Percentiles rank a stretch among this genome's conserved stretches.
These are phyloP conservation scores for Zizania palustris DNA, from an alignment of 202 grass and related monocot species.

Conservation along the genomic window DNA sequence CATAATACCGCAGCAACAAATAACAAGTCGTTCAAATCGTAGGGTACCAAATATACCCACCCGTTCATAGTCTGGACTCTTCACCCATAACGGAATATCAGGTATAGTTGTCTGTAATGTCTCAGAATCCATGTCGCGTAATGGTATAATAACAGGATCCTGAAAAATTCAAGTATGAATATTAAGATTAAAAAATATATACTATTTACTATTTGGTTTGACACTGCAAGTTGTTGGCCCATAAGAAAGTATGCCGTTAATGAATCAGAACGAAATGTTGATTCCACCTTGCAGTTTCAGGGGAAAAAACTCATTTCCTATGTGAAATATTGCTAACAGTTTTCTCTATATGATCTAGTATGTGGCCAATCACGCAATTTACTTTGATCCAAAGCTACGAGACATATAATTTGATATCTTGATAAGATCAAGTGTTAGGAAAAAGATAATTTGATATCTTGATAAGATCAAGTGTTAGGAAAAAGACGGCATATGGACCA, in stretches of 20 bases:
- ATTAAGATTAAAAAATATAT: not conserved
- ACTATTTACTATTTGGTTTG: not conserved
- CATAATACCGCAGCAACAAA: slow-evolving; percentile 11
- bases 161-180: slow-evolving; percentile 48
- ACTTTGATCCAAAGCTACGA: not conserved
- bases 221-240: not conserved
- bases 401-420: too few relatives aligned
- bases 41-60: slow-evolving; percentile 35
- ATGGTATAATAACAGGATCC: slow-evolving; percentile 68
- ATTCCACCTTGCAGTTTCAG: too few relatives aligned
- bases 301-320: not conserved
- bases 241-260: not conserved
- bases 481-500: too few relatives aligned
- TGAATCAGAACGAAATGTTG: not conserved
- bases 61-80: slow-evolving; percentile 88
- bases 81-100: slow-evolving; percentile 90
- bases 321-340: not conserved
- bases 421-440: too few relatives aligned
- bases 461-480: too few relatives aligned
- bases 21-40: not conserved
- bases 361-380: not conserved
- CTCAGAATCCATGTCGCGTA: slow-evolving; percentile 66
- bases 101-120: slow-evolving; percentile 58
- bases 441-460: too few relatives aligned
- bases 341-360: not conserved